Conservation (phyloP, 441 rosid genomes). For the Populus tomentosa region DNA sequence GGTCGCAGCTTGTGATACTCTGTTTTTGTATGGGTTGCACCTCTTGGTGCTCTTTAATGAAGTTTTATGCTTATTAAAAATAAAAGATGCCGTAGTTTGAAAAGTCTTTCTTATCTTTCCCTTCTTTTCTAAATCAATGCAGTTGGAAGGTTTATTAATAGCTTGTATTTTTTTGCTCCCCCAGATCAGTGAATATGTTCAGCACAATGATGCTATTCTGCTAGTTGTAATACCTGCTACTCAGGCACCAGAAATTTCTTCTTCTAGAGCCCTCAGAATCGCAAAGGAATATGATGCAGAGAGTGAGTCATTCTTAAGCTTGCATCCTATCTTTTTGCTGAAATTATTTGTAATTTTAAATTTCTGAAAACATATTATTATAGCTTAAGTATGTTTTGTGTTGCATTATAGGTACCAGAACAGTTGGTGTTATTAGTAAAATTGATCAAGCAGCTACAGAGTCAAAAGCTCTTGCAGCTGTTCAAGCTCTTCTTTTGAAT, state of each 20-base stretch:
- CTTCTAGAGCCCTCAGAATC: conserved; percentile 75
- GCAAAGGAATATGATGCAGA: conserved; percentile 89
- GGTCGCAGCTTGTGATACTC: not conserved
- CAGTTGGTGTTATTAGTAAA: conserved; percentile 83
- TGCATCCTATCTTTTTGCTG: not conserved
- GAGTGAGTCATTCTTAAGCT: conserved; percentile 40
- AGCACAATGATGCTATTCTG: conserved; percentile 85
- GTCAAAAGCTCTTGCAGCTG: conserved; percentile 86
- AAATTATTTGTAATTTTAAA: not conserved
- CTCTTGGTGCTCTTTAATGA: not conserved
- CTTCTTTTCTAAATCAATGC: not conserved
- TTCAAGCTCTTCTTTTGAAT: conserved; percentile 79
- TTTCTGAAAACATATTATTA: not conserved
- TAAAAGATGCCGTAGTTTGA: not conserved
- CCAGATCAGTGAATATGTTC: conserved; percentile 71
- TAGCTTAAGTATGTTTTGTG: not conserved
- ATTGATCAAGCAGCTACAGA: conserved; percentile 92
- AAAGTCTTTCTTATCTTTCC: not conserved
- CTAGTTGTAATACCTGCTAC: conserved; percentile 80
- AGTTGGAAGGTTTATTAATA: conserved; percentile 19
- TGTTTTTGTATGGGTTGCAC: not conserved
- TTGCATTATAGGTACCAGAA: conserved; percentile 67
- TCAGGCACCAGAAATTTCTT: conserved; percentile 83
- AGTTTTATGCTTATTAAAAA: not conserved
- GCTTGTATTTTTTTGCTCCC: conserved; percentile 12